phyloP scores from a whole-genome alignment of 768 basidiomycete species.

The Candolleomyces efflorescens region DNA sequence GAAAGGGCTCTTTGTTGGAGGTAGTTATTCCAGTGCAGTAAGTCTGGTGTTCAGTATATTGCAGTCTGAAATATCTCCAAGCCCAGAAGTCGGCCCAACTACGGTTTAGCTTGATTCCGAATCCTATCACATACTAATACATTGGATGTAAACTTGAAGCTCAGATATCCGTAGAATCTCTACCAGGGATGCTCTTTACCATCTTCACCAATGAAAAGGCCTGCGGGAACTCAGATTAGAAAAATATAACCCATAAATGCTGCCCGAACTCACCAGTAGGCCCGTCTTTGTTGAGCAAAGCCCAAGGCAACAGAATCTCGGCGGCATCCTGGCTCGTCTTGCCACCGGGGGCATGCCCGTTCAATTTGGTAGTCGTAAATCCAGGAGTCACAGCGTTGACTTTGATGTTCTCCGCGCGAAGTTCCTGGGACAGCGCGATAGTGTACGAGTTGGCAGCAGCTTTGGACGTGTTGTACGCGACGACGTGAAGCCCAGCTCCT shows the following conservation, averaged over 20 bases:
- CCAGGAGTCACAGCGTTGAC: constrained; percentile 66
- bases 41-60: no score
- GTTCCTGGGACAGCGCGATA: constrained; percentile 60
- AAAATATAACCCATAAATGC: not conserved
- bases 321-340: constrained; percentile 34
- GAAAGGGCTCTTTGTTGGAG: no score
- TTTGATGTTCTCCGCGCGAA: constrained; percentile 46
- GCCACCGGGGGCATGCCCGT: constrained; percentile 31
- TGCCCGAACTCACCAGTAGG: constrained; percentile 27
- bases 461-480: constrained; percentile 63
- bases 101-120: no score
- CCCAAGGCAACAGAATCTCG: constrained; percentile 33
- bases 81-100: no score
- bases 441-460: constrained; percentile 61
- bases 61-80: no score
- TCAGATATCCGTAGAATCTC: no score
- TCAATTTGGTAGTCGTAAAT: constrained; percentile 42
- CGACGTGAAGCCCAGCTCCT: constrained; percentile 26
- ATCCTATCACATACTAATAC: no score
- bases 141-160: no score
- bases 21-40: no score
- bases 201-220: constrained; percentile 30
- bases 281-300: constrained; percentile 34
- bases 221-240: constrained; percentile 6
- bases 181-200: constrained; percentile 33